A percentile compares a stretch with the other conserved stretches of the same genome.
These are phyloP conservation scores for Porogramme epimiltina DNA, from an alignment of 1,284 basidiomycete species.

Conservation along the genomic window DNA sequence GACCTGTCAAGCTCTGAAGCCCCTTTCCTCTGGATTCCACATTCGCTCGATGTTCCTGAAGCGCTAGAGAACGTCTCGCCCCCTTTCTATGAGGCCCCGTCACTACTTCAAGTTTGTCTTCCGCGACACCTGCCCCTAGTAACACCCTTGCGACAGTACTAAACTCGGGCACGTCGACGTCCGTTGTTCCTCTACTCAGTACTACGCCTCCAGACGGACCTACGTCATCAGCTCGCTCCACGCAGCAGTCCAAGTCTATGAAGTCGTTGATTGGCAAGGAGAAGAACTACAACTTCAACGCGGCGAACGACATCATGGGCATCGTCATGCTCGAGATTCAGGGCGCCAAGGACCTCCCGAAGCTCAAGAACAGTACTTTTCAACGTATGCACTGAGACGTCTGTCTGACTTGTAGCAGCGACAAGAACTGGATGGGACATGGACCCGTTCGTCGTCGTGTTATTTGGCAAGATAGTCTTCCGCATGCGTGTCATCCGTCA, in stretches of 20 bases:
- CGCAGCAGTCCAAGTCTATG: constrained; percentile 26
- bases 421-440: no score
- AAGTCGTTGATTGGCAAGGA: constrained; percentile 38
- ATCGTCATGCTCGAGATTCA: constrained; percentile 85
- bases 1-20: constrained; percentile 27
- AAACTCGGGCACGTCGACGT: constrained; percentile 16
- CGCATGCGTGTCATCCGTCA: no score
- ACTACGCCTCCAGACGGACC: constrained; percentile 1
- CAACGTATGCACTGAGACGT: neutral
- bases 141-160: constrained; percentile 6
- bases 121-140: constrained; percentile 12
- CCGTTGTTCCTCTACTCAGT: constrained; percentile 3
- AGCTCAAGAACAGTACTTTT: constrained; percentile 79
- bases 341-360: constrained; percentile 81
- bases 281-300: constrained; percentile 65
- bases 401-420: no score
- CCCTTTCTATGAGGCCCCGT: constrained; percentile 34
- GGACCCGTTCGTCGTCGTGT: no score
- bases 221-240: constrained; percentile 6
- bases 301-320: constrained; percentile 81
- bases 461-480: no score
- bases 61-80: constrained; percentile 34
- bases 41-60: constrained; percentile 41
- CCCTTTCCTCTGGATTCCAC: constrained; percentile 29
- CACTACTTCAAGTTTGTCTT: constrained; percentile 15